Evolutionary conservation across 345 rosid genomes (phyloP).

Genomic region (Eucalyptus albens): DNA sequence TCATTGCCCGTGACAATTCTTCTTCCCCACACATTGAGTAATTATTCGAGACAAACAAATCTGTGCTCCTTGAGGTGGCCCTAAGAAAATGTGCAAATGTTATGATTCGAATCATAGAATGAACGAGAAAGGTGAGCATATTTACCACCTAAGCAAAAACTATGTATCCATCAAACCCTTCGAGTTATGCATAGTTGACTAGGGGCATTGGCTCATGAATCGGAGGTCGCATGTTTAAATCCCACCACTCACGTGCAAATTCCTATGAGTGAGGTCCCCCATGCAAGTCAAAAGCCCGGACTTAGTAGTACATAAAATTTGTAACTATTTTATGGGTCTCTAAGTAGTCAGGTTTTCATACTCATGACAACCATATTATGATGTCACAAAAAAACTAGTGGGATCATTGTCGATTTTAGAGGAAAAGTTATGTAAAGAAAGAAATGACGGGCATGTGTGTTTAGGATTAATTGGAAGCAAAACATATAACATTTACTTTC

Average conservation of each 20-base stretch:
- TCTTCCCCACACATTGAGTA: background rate
- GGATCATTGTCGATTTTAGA: background rate
- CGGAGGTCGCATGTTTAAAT: fast-evolving
- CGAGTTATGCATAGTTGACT: background rate
- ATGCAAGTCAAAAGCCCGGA: background rate
- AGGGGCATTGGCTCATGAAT: background rate
- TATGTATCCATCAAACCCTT: background rate
- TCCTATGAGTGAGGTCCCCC: background rate
- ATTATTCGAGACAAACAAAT: background rate
- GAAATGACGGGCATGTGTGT: background rate
- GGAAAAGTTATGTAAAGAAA: background rate
- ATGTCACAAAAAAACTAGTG: background rate
- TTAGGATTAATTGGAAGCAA: background rate
- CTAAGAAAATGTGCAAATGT: background rate
- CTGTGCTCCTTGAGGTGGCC: background rate
- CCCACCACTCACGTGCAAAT: background rate
- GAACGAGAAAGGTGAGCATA: background rate
- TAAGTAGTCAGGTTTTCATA: background rate
- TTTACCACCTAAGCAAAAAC: background rate
- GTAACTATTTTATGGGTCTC: background rate
- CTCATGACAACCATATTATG: background rate
- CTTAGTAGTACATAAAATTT: background rate
- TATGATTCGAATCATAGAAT: background rate
- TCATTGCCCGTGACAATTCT: background rate
- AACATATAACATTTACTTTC: background rate